Percentiles rank a stretch among this genome's conserved stretches.
phyloP scores from a whole-genome alignment of 176 grass and related monocot genomes.

The Pontederia paniculata region DNA sequence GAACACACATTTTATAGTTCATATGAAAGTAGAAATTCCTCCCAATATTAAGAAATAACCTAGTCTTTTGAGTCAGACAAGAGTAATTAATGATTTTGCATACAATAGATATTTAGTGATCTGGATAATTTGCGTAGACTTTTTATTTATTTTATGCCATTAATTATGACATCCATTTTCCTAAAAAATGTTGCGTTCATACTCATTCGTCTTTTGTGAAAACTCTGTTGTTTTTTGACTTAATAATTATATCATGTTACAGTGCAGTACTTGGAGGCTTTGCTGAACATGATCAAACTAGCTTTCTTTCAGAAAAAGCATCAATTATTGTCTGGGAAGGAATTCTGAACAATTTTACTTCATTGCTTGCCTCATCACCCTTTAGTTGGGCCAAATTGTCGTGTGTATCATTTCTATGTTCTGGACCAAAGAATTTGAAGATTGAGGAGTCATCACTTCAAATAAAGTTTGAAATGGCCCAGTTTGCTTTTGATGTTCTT shows the following conservation, averaged over 20 bases:
- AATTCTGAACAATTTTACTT: constrained; percentile 51
- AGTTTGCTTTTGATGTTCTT: constrained; percentile 53
- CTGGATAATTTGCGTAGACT: too few relatives aligned
- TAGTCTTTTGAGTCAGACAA: too few relatives aligned
- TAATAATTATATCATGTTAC: constrained; percentile 18
- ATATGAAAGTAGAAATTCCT: too few relatives aligned
- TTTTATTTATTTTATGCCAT: too few relatives aligned
- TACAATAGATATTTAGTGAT: too few relatives aligned
- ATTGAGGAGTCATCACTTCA: constrained; percentile 25
- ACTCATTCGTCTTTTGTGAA: background rate
- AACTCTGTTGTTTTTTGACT: background rate
- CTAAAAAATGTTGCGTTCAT: too few relatives aligned
- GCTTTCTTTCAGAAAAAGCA: constrained; percentile 62
- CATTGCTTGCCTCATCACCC: constrained; percentile 31
- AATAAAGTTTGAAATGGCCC: constrained; percentile 34
- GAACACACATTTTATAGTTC: too few relatives aligned
- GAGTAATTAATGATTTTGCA: too few relatives aligned
- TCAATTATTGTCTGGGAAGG: constrained; percentile 26
- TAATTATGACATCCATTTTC: too few relatives aligned
- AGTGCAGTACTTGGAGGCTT: constrained; percentile 83
- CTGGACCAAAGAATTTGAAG: constrained; percentile 23
- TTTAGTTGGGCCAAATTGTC: constrained; percentile 51
- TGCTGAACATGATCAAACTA: constrained; percentile 46
- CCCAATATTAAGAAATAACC: too few relatives aligned
- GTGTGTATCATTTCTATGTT: constrained; percentile 32